Percentiles rank a stretch among this genome's conserved stretches.
Conservation (phyloP, 208 protist genomes). For the Trypanosoma lewisi region DNA sequence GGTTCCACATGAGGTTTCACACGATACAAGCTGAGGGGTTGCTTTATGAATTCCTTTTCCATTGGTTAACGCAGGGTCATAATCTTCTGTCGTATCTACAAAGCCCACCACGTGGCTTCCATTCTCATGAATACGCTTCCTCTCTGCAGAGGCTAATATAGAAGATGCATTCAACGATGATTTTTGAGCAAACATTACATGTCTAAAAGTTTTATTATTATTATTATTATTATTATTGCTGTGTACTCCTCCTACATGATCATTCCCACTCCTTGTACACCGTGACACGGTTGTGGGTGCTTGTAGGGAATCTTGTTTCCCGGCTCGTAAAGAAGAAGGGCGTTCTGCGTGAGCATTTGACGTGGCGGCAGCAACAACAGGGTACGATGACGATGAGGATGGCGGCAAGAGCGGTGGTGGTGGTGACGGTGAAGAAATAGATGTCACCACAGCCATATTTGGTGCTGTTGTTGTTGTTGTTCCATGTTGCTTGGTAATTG, state of each 20-base stretch:
- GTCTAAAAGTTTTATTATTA: neutral
- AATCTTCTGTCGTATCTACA: neutral
- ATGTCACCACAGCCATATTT: too few species aligned
- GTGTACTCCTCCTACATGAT: neutral
- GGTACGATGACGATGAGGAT: neutral
- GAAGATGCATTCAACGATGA: neutral
- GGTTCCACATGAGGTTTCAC: neutral
- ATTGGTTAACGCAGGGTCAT: neutral
- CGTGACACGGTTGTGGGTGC: neutral
- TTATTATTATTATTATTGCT: neutral
- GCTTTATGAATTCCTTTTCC: neutral
- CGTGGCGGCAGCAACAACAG: neutral
- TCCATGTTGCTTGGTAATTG: neutral
- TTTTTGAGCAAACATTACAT: neutral
- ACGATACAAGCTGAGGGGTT: neutral
- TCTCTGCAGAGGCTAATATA: neutral
- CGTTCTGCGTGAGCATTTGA: too few species aligned
- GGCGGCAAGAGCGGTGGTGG: neutral
- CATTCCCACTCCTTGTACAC: neutral
- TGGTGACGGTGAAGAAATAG: neutral
- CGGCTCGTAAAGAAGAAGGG: neutral
- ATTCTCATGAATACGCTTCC: neutral
- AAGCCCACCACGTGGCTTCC: neutral
- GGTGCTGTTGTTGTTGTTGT: neutral
- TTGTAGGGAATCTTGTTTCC: neutral